Evolutionary conservation across 768 basidiomycete species (phyloP), one percentile per base, ranked within the genome.

Genomic region (Boletales sp.): DNA sequence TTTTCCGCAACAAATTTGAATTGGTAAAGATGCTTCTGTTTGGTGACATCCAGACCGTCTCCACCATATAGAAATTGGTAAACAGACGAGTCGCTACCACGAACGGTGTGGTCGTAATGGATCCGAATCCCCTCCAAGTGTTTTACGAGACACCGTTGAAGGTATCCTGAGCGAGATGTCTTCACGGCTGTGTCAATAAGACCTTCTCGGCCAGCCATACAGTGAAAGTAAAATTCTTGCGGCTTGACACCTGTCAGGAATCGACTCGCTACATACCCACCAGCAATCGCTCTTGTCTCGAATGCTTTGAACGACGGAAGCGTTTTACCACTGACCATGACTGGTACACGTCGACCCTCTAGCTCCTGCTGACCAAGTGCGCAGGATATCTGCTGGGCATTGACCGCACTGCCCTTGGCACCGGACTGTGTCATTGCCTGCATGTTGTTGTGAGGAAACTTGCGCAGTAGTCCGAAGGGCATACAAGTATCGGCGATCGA

Each of bases 151-250:
- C 96, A 98, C 41, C 96, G 83, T 67, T 99, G 96, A 17, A 99
- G 81, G 69, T 99, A 99, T 17, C 96, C 96, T 5, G 96, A 98
- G 48, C 96, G 93, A 55, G 89, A 91, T 5, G 96, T 99, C 74
- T 99, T 99, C 67, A 99, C 95, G 34, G 96, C 96, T 6, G 96
- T 99, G 64, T 99, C 96, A 62, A 99, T 99, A 35, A 99, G 80
- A 63, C 96, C 96, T 74, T 99, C 96, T 59, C 96, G 83, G 46
- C 96, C 96, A 50, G 96, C 96, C 96, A 99, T 99, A 66, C 96
- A 98, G 72, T 99, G 96, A 79, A 99, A 99, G 74, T 96, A 99
- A 72, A 97, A 99, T 68, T 99, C 96, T 66, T 99, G 96, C 0
- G 96, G 96, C 59, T 88, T 90, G 67, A 99, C 84, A 48, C 96